phyloP scores from a whole-genome alignment of 1,284 basidiomycete genomes.

The Amylostereum areolatum region DNA sequence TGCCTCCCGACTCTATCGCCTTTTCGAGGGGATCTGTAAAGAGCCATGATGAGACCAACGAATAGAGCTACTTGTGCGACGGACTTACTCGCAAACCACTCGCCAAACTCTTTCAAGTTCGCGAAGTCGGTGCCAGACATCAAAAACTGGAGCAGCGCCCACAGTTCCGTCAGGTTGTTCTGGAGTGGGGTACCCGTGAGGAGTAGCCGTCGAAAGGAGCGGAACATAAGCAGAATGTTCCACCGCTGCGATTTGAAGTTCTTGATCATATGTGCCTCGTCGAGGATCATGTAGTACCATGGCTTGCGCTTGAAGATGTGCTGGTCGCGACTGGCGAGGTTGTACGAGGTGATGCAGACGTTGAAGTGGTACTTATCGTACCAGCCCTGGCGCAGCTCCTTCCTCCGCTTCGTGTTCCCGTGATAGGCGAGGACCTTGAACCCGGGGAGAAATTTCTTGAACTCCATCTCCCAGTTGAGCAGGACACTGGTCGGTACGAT shows the following conservation, averaged over 20 bases:
- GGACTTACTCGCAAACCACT: constrained; percentile 90
- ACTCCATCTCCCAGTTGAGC: constrained; percentile 99
- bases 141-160: constrained; percentile 92
- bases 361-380: constrained; percentile 91
- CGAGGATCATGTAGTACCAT: constrained; percentile 96
- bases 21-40: constrained; percentile 82
- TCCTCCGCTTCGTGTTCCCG: constrained; percentile 86
- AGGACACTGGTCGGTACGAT: constrained; percentile 94
- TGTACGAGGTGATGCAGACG: constrained; percentile 95
- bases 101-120: constrained; percentile 89
- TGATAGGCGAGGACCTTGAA: constrained; percentile 93
- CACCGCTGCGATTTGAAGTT: constrained; percentile 95
- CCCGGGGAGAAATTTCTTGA: constrained; percentile 96
- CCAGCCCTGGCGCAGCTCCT: constrained; percentile 93
- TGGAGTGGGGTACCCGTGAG: constrained; percentile 94
- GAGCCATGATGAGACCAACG: not conserved
- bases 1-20: constrained; percentile 84
- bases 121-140: constrained; percentile 95
- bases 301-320: constrained; percentile 92
- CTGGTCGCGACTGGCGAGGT: constrained; percentile 87
- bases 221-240: constrained; percentile 93
- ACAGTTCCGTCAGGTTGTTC: constrained; percentile 94
- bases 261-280: constrained; percentile 99
- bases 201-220: constrained; percentile 82
- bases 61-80: constrained; percentile 1